Percentiles rank a stretch among this genome's conserved stretches.
Conservation (phyloP, 768 basidiomycete species). For the Mycena indigotica region DNA sequence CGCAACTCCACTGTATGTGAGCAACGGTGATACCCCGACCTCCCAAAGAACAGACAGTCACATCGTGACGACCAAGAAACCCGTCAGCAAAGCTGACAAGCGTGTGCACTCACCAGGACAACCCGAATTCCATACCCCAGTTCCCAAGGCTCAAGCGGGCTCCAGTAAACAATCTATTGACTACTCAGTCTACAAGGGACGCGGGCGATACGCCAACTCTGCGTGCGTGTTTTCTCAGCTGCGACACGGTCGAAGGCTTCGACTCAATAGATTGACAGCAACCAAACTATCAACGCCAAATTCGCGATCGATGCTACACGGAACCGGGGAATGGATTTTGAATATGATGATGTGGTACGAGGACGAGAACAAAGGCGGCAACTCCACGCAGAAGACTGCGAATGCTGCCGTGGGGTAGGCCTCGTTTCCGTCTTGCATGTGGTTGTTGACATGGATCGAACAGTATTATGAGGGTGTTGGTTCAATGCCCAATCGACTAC, state of each 20-base stretch:
- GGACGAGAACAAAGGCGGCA: conserved; percentile 49
- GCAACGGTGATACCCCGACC: conserved; percentile 16
- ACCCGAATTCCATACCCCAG: conserved; percentile 9
- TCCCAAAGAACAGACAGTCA: not conserved
- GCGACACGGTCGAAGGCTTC: too few species aligned
- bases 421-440: conserved; percentile 3
- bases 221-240: too few species aligned
- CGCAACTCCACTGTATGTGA: conserved; percentile 17
- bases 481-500: conserved; percentile 48
- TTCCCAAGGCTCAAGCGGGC: conserved; percentile 15
- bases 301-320: conserved; percentile 53
- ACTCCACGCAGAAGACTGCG: conserved; percentile 64
- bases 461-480: conserved; percentile 63
- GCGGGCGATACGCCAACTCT: conserved; percentile 43
- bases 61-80: not conserved
- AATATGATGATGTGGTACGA: conserved; percentile 62
- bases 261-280: conserved; percentile 4
- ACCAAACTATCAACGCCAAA: conserved; percentile 44
- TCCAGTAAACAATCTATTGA: conserved; percentile 21
- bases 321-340: conserved; percentile 53
- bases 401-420: conserved; percentile 60
- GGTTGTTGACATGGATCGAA: not conserved
- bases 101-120: conserved; percentile 6
- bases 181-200: conserved; percentile 35
- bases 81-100: not conserved